These are phyloP conservation scores for Hypomontagnella submonticulosa DNA, from an alignment of 495 filamentous ascomycete genomes.

Conservation along the genomic window DNA sequence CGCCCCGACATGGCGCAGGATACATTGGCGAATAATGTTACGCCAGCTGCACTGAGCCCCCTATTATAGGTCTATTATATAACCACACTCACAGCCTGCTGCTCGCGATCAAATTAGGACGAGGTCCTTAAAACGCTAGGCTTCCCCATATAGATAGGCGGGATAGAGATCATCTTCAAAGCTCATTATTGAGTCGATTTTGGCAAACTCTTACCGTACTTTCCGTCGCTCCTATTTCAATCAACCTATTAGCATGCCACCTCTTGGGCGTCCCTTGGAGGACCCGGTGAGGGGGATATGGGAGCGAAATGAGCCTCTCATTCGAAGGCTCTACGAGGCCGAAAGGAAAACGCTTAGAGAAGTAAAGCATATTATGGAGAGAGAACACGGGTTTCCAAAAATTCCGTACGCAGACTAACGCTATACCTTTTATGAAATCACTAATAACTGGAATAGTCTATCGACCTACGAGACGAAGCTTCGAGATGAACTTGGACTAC, in stretches of 20 bases:
- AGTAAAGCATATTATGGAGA: constrained; percentile 39
- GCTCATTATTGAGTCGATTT: too few relatives aligned
- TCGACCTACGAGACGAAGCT: constrained; percentile 42
- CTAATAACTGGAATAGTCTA: constrained; percentile 12
- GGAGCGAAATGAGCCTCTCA: constrained; percentile 20
- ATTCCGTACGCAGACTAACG: constrained; percentile 10
- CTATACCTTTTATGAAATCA: not conserved
- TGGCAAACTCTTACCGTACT: too few relatives aligned
- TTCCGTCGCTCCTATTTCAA: too few relatives aligned
- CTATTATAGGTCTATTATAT: not conserved
- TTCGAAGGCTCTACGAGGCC: constrained; percentile 27
- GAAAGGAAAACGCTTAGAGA: constrained; percentile 35
- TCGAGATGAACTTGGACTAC: constrained; percentile 26
- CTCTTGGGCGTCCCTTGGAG: not conserved
- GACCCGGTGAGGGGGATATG: constrained; percentile 1
- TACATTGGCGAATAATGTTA: constrained; percentile 10
- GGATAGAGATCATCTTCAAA: too few relatives aligned
- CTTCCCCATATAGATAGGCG: too few relatives aligned
- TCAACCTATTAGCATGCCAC: constrained; percentile 2
- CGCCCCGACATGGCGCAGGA: not conserved
- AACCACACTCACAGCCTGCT: constrained; percentile 9
- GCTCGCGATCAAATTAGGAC: not conserved
- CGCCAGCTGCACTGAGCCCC: too few relatives aligned
- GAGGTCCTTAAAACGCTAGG: too few relatives aligned
- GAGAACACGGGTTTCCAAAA: constrained; percentile 25